Percentiles rank a stretch among this genome's conserved stretches.
These are phyloP conservation scores for Penicillium sp. DNA, from an alignment of 2,329 filamentous ascomycete genomes.

Conservation along the genomic window DNA sequence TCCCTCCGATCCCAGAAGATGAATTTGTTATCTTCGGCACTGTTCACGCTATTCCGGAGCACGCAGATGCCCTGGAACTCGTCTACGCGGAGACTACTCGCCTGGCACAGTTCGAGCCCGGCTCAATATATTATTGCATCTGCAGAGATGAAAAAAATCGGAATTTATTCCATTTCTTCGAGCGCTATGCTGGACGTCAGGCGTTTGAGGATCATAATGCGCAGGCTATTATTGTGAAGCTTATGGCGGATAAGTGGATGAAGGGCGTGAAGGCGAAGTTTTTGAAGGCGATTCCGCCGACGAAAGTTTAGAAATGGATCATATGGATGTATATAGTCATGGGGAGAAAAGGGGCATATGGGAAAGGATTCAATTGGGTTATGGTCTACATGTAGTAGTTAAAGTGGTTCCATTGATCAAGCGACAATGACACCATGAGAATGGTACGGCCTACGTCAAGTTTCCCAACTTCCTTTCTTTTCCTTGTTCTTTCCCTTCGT, in stretches of 20 bases:
- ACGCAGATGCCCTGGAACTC: slow-evolving; percentile 12
- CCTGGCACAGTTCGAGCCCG: slow-evolving; percentile 9
- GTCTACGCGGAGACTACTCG: slow-evolving; percentile 14
- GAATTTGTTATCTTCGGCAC: slow-evolving; percentile 13
- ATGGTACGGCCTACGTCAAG: background rate
- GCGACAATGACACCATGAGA: too few relatives aligned
- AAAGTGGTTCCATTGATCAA: background rate
- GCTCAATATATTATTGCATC: slow-evolving; percentile 11
- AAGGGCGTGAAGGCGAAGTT: slow-evolving; percentile 11
- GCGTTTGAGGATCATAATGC: slow-evolving; percentile 12
- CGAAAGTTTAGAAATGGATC: background rate
- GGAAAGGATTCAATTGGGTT: too few relatives aligned
- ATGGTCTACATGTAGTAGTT: too few relatives aligned
- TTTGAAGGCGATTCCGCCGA: slow-evolving; percentile 1
- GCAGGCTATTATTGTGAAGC: slow-evolving; percentile 13
- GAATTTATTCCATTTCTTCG: slow-evolving; percentile 11
- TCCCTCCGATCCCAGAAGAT: slow-evolving; percentile 3
- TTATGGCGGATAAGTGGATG: slow-evolving; percentile 10
- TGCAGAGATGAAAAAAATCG: slow-evolving; percentile 4
- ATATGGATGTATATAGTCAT: background rate
- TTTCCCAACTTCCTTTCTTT: background rate
- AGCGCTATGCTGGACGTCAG: slow-evolving; percentile 4
- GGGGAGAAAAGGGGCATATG: too few relatives aligned
- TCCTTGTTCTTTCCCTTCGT: background rate
- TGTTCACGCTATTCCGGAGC: slow-evolving; percentile 10